A percentile compares a stretch with the other conserved stretches of the same genome.
These are phyloP conservation scores for Magnaporthiopsis incrustans DNA, from an alignment of 2,329 filamentous ascomycete species.

Conservation along the genomic window DNA sequence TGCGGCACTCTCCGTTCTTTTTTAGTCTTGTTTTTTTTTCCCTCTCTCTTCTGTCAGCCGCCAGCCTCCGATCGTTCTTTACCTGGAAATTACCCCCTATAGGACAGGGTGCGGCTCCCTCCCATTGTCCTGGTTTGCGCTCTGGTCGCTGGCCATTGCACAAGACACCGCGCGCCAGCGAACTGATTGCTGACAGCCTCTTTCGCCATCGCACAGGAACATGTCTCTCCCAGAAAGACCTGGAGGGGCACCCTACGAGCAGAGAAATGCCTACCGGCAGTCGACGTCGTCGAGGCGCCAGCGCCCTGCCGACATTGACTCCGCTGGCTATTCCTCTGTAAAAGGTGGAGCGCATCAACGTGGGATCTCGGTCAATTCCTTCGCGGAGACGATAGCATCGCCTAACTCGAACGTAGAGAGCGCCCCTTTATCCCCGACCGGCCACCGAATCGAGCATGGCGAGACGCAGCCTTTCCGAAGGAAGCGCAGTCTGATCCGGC, in stretches of 20 bases:
- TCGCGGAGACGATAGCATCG: constrained; percentile 47
- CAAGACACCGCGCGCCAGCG: not conserved
- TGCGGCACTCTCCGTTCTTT: no score
- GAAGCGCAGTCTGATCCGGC: constrained; percentile 83
- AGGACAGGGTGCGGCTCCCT: not conserved
- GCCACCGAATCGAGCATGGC: constrained; percentile 18
- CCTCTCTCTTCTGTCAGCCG: not conserved
- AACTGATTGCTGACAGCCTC: not conserved
- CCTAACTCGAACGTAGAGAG: constrained; percentile 49
- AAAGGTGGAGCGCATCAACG: constrained; percentile 38
- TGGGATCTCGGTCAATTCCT: constrained; percentile 49
- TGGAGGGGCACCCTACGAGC: constrained; percentile 53
- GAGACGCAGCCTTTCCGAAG: constrained; percentile 39
- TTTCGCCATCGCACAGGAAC: constrained; percentile 23
- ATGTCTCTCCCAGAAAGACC: constrained; percentile 61
- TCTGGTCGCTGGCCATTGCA: not conserved
- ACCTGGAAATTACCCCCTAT: not conserved
- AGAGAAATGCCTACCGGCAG: constrained; percentile 57
- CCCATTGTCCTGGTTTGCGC: not conserved
- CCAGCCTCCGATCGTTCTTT: not conserved
- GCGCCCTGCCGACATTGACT: constrained; percentile 62
- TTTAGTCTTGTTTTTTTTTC: not conserved
- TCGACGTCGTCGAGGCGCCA: constrained; percentile 56
- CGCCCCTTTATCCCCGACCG: constrained; percentile 44
- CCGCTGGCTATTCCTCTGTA: constrained; percentile 43